Base-by-base conservation (phyloP, 2,329 filamentous ascomycete genomes). In the Penicillium sp. region DNA sequence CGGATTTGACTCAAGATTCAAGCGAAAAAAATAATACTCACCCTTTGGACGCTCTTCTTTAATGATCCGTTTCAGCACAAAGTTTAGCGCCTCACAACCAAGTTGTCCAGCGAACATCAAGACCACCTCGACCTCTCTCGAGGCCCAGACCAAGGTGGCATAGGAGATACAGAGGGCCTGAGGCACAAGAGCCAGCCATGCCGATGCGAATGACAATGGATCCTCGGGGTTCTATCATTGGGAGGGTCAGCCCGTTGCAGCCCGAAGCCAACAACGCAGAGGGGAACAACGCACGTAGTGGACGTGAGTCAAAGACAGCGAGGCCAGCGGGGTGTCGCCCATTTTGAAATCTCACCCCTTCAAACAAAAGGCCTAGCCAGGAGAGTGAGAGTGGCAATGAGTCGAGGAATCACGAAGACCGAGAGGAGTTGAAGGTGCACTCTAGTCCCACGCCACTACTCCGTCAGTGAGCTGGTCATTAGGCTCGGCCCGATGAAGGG, bases 101-200 rank as follows among this genome's bases (percentile, higher is more conserved):
- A 98, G 86, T 77, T 99, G 95, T 52, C 96, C 96, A 24, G 85
- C 86, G 75, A 97, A 96, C 86, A 96, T 93, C 68, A 98, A 83
- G 47, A 88, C 78, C 44, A 99, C 88, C 75, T 99, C 95, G 70
- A 89, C 84, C 78, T 99, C 95, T 72, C 95, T 90, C 39, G 92
- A 92, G 60, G 91, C 90, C 88, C 92, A 95, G 74, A 96, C 87
- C 60, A 99, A 83, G 22, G 94, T 95, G 35, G 87, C 90, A 77
- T 99, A 99, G 69, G 91, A 87, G 70, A 99, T 85, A 75, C 91
- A 92, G 61, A 99, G 86, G 22, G 89, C 92, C 76, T 99, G 95
- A 0, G 95, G 95, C 56, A 96, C 85, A 59, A 99, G 89, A 63
- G 96, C 93, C 59, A 99, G 90, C 85, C 91, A 97, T 68, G 95